Evolutionary conservation across 2,329 filamentous ascomycete genomes (phyloP), one percentile per base, ranked within the genome.

Genomic region (Didymella arachidicola): DNA sequence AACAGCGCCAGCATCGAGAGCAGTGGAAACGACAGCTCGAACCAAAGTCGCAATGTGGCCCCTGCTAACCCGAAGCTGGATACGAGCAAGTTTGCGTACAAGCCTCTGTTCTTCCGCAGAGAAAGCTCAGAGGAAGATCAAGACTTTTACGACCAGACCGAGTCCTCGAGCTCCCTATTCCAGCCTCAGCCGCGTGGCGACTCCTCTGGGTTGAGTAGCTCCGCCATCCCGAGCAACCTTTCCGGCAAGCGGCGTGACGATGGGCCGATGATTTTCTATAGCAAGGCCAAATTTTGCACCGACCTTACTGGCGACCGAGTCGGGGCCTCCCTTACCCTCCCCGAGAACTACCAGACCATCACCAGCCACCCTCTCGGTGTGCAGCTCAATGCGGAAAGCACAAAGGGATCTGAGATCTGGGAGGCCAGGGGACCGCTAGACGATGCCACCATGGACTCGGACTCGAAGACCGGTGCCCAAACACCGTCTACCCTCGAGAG

Each of bases 261-360:
- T 58, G 92, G 91, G 8, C 87, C 90, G 1, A 89, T 96, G 64
- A 92, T 94, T 18, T 96, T 93, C 71, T 96, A 94, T 73, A 91
- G 85, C 60, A 90, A 89, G 26, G 89, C 89, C 1, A 86, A 86
- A 0, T 96, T 95, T 73, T 95, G 88, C 73, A 93, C 88, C 1
- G 92, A 96, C 72, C 78, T 95, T 3, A 91, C 88, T 16, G 88
- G 89, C 2, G 89, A 93, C 66, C 80, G 66, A 22, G 56, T 61
- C 8, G 68, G 67, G 6, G 60, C 63, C 1, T 67, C 63, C 5
- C 53, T 57, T 18, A 61, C 64, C 8, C 61, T 64, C 27, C 60
- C 68, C 2, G 60, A 65, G 12, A 60, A 65, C 1, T 79, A 79
- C 61, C 65, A 73, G 22, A 61, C 65, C 14, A 59, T 77, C 8